Evolutionary conservation across 139 green algal species (phyloP), one percentile per base, ranked within the genome.

Genomic region (Chlamydomonas applanata): DNA sequence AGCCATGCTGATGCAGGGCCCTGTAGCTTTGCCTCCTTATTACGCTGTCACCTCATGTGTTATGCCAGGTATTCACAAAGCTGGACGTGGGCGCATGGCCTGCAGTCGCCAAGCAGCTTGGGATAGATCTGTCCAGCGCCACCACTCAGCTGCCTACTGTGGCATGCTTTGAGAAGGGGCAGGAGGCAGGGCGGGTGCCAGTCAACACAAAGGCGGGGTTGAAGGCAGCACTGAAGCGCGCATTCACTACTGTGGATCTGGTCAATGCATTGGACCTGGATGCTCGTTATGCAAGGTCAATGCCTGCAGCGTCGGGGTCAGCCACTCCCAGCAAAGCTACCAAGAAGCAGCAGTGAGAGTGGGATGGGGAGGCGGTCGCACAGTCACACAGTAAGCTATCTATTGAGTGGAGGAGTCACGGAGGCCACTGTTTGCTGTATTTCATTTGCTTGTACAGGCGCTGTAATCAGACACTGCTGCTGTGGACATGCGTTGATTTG

Each of bases 131-230:
- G 20, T 59, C 63, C 4, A 34, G 49, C 1, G n/a, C 32, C 29
- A 82, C 69, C 65, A 59, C 63, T 4, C 77, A 83, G 66, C 66
- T 87, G 71, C 82, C 82, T 2, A 66, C 82, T 13, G 60, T 81
- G 3, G 54, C 69, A 11, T 27, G 69, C 27, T 87, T 70, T 45
- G 63, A 75, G 27, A 74, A 71, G n/a, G 82, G 82, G 1, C 61
- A 82, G 71, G 82, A 87, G 36, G 40, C 69, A 9, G n/a, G 17
- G 1, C 70, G 82, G 11, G 49, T 87, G 63, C 81, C 82, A 11
- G 17, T 13, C 32, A 52, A 30, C 27, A 77, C 63, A n/a, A 56
- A 32, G 27, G 44, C 24, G 2, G 44, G 30, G 13, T 35, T 57
- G 24, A 4, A 30, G 17, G 57, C 22, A 20, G 40, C 44, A 3